Conservation (phyloP, 1,284 basidiomycete species). For the Limonomyces culmigenus region DNA sequence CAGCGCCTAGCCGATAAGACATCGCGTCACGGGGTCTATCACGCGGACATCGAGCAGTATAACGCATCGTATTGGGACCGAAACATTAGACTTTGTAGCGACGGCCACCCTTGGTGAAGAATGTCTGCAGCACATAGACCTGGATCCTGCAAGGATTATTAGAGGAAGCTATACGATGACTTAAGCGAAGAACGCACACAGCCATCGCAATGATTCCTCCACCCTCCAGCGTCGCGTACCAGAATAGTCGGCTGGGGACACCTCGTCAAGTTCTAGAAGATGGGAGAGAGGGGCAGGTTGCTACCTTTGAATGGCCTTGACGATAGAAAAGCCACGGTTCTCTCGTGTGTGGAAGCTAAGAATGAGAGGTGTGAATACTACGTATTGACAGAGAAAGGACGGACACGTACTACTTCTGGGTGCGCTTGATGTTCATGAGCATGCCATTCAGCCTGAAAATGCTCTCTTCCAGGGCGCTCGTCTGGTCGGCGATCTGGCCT, state of each 20-base stretch:
- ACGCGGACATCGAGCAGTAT: too few species aligned
- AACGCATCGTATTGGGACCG: too few species aligned
- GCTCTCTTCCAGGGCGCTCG: conserved; percentile 82
- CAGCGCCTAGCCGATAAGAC: too few species aligned
- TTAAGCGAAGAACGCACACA: conserved; percentile 29
- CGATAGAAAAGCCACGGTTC: conserved; percentile 65
- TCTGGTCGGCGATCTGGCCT: conserved; percentile 79
- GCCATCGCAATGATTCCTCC: conserved; percentile 71
- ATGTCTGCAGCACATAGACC: conserved; percentile 82
- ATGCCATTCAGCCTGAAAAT: conserved; percentile 79
- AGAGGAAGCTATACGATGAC: conserved; percentile 4
- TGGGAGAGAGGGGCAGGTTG: conserved; percentile 9
- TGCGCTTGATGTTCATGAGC: conserved; percentile 74
- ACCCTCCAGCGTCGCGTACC: conserved; percentile 75
- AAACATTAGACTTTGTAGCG: conserved; percentile 59
- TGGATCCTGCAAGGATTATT: conserved; percentile 39
- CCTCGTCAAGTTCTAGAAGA: conserved; percentile 16
- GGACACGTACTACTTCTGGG: conserved; percentile 72
- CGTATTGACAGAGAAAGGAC: not conserved
- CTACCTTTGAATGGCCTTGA: conserved; percentile 65
- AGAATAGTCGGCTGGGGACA: conserved; percentile 60
- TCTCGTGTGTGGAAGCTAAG: conserved; percentile 70
- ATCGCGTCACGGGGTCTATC: too few species aligned
- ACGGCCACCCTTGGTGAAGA: conserved; percentile 80
- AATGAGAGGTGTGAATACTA: not conserved